phyloP scores from a whole-genome alignment of 164 flowering plant species.

The Magnolia officinalis region DNA sequence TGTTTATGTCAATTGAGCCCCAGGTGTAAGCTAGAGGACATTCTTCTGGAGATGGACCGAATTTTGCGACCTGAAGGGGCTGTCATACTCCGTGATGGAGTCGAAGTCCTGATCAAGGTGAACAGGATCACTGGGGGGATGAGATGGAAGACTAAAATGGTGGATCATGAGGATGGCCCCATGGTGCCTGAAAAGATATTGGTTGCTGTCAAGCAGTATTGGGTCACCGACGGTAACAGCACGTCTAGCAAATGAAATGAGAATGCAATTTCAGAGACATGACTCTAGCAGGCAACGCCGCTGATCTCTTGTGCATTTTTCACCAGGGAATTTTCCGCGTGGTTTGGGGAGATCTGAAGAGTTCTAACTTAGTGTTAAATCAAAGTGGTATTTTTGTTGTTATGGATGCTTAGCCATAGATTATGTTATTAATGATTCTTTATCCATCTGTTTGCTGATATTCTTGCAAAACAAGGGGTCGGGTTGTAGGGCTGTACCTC shows the following conservation, averaged over 20 bases:
- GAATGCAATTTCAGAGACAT: neutral
- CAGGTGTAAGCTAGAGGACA: slow-evolving; percentile 76
- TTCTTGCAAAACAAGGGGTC: neutral
- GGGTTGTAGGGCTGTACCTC: too few species aligned
- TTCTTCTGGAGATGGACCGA: slow-evolving; percentile 90
- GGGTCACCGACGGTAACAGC: slow-evolving; percentile 24
- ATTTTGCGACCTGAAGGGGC: slow-evolving; percentile 93
- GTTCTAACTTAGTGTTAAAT: neutral
- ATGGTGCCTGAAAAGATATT: slow-evolving; percentile 76
- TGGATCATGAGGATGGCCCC: slow-evolving; percentile 95
- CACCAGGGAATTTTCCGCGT: neutral
- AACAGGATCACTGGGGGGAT: slow-evolving; percentile 59
- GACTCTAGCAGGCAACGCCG: neutral
- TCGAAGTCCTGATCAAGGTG: slow-evolving; percentile 65
- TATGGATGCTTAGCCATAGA: neutral
- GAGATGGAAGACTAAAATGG: slow-evolving; percentile 80
- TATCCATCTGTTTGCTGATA: neutral
- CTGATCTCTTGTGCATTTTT: neutral
- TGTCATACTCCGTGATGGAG: slow-evolving; percentile 80
- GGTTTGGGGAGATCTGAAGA: neutral
- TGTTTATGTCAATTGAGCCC: neutral
- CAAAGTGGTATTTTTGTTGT: neutral
- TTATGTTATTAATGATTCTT: neutral
- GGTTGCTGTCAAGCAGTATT: slow-evolving; percentile 81
- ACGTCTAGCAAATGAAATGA: slow-evolving; percentile 1